Percentiles rank a stretch among this genome's conserved stretches.
Conservation (phyloP, 257 asterid genomes). For the Petunia secreta region DNA sequence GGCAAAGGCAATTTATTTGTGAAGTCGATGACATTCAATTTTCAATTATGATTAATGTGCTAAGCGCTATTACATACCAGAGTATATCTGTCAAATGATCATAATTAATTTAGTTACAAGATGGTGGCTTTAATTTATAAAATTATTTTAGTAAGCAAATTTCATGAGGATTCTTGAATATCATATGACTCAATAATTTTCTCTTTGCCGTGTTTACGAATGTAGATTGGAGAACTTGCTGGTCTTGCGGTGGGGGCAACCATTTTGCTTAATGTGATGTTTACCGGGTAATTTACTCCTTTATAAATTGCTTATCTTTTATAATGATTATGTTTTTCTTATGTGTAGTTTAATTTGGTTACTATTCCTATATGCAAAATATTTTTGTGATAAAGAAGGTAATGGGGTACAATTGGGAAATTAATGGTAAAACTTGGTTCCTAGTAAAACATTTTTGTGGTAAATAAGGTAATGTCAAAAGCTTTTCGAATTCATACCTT, state of each 20-base stretch:
- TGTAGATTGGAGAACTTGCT: slow-evolving; percentile 92
- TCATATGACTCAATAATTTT: background rate
- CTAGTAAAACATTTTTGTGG: too few relatives aligned
- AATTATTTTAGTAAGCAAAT: background rate
- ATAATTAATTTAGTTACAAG: background rate
- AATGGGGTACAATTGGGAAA: too few relatives aligned
- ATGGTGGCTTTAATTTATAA: background rate
- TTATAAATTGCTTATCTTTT: background rate
- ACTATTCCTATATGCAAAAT: too few relatives aligned
- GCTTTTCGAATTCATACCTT: too few relatives aligned
- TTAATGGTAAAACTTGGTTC: too few relatives aligned
- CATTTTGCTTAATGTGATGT: slow-evolving; percentile 80
- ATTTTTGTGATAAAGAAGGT: too few relatives aligned
- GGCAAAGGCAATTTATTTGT: too few relatives aligned
- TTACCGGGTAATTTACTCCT: slow-evolving; percentile 63
- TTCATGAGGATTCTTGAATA: too few relatives aligned
- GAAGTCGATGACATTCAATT: too few relatives aligned
- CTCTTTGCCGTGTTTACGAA: background rate
- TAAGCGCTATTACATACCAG: too few relatives aligned
- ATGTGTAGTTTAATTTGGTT: background rate
- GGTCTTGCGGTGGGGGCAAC: slow-evolving; percentile 97
- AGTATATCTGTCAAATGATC: background rate
- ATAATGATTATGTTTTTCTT: background rate
- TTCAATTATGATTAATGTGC: too few relatives aligned
- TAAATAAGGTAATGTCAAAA: too few relatives aligned